Evolutionary conservation across 192 early-diverging fungal species (phyloP), one percentile per base, ranked within the genome.

Genomic region (Spizellomyces punctatus): DNA sequence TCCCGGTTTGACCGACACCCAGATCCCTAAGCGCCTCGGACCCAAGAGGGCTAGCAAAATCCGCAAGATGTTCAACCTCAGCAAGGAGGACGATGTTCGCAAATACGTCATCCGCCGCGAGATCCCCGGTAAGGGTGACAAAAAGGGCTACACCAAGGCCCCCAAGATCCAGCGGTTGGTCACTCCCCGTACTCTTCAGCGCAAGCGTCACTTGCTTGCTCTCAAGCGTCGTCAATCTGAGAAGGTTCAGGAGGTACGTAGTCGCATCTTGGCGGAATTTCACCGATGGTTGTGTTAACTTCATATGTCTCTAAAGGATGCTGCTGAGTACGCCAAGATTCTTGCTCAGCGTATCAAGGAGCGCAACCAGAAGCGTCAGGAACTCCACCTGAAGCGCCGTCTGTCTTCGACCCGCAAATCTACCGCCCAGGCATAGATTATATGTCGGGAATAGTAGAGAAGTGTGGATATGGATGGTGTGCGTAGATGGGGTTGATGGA

Each of bases 21-120:
- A 89, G 58, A 85, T 92, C 50, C 96, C 96, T 79, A 99, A 99
- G 92, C 92, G 96, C 74, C 90, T 99, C 69, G 96, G 96, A 74
- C 96, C 96, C 79, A 99, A 99, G 94, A 89, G 96, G 78, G 96
- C 96, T 71, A 90, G 82, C 89, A 96, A 96, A 83, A 98, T 99
- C 90, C 92, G 96, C 83, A 96, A 96, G 90, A 91, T 99, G 89
- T 99, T 99, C 86, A 86, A 94, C 88, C 90, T 98, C 81, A 90
- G 82, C 87, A 95, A 97, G 91, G 94, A 94, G 60, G 96, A 97
- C 86, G 96, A 99, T 87, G 96, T 99, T 69, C 94, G 95, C 89
- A 94, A 99, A 90, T 99, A 94, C 88, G 96, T 99, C 60, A 96
- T 99, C 77, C 95, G 95, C 78, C 95, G 96, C 79, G 95, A 98